Percentiles rank a stretch among this genome's conserved stretches.
Evolutionary conservation across 257 asterid species (phyloP).

Genomic region (Jaltomata sinuosa): DNA sequence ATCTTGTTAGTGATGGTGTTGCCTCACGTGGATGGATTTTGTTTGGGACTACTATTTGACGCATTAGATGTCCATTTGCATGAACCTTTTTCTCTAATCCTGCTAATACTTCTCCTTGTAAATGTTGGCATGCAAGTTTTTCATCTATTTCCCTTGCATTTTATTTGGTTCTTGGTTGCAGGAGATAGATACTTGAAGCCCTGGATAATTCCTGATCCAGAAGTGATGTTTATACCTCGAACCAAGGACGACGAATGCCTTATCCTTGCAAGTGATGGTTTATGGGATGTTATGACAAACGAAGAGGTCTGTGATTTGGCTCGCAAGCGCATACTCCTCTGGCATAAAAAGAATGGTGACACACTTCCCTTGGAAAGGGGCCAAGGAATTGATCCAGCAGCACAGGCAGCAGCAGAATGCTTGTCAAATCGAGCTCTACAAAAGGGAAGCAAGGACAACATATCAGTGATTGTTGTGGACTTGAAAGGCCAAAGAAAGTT

Average conservation of each 20-base stretch:
- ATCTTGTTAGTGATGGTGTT: background rate
- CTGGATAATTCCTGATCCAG: conserved; percentile 86
- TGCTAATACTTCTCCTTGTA: background rate
- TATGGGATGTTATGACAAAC: conserved; percentile 90
- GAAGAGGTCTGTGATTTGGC: conserved; percentile 87
- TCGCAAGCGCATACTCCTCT: conserved; percentile 59
- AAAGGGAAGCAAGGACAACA: conserved; percentile 94
- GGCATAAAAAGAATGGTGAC: conserved; percentile 63
- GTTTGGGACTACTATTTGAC: background rate
- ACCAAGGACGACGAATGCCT: conserved; percentile 73
- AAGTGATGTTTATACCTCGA: conserved; percentile 70
- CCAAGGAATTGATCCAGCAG: conserved; percentile 82
- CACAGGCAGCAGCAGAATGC: conserved; percentile 89
- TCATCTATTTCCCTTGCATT: background rate
- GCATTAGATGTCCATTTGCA: background rate
- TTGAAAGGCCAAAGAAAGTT: conserved; percentile 67
- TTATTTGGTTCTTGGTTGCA: conserved; percentile 7
- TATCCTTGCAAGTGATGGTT: conserved; percentile 83
- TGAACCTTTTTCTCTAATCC: background rate
- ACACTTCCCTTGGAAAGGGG: conserved; percentile 43
- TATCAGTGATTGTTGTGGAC: conserved; percentile 70
- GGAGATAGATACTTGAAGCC: conserved; percentile 94
- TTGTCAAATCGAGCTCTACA: conserved; percentile 71
- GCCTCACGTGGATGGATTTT: background rate
- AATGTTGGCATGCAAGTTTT: background rate